Evolutionary conservation across 2,329 filamentous ascomycete genomes (phyloP).

Genomic region (Aspergillus transmontanensis): DNA sequence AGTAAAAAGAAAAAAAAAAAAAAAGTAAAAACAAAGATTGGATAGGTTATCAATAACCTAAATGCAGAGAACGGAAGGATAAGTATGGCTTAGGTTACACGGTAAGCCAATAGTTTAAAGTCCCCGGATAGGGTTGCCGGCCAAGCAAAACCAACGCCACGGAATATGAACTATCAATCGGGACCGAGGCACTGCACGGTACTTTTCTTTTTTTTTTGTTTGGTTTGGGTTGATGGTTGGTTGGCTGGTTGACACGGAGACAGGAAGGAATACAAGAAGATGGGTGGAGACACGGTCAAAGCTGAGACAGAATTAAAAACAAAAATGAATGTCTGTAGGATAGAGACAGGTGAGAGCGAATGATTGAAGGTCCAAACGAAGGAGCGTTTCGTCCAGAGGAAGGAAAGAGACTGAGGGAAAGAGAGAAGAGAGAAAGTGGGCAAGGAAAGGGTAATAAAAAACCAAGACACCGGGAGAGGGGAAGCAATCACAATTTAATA

Average conservation of each 20-base stretch:
- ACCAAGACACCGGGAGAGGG: neutral
- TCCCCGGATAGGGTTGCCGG: slow-evolving; percentile 4
- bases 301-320: neutral
- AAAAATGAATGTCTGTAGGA: neutral
- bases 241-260: neutral
- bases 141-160: slow-evolving; percentile 2
- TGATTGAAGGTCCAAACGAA: neutral
- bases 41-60: neutral
- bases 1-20: neutral
- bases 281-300: neutral
- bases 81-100: slow-evolving; percentile 6
- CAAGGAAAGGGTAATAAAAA: neutral
- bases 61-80: slow-evolving; percentile 1
- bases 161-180: neutral
- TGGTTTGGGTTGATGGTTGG: neutral
- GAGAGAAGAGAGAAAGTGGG: neutral
- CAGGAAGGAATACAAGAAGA: neutral
- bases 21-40: neutral
- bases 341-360: neutral
- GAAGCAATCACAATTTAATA: neutral
- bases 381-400: neutral
- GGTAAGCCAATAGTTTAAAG: slow-evolving; percentile 7
- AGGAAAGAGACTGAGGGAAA: neutral
- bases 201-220: neutral
- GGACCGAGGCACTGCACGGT: neutral